Evolutionary conservation across 495 filamentous ascomycete species (phyloP), one percentile per base, ranked within the genome.

Genomic region (Aspergillus sparsus): DNA sequence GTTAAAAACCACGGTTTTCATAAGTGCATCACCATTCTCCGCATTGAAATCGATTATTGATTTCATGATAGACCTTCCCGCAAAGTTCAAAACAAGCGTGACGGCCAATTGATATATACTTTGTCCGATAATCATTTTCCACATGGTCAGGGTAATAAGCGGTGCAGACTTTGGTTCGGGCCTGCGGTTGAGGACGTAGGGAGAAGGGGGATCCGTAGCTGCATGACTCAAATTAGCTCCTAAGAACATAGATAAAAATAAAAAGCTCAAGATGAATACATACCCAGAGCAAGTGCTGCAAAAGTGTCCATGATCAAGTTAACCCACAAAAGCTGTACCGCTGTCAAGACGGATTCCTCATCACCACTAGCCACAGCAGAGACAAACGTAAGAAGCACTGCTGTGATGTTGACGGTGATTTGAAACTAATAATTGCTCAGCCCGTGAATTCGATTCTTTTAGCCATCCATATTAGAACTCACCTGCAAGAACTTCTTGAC

Each of bases 241-340:
- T 6, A 51, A 34, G 3, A 18, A 1, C 21, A 13, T 15, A 51
- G 32, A 33, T 6, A 10, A 34, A 9, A 37, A 42, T 15, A 12
- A 9, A 32, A n/a, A 7, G 47, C 33, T 52, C 41, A 49, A n/a
- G 18, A 13, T 12, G 33, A 18, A 47, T 55, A 47, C 67, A 60
- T 66, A 70, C 67, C 67, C 34, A 95, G 78, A n/a, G 91, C 92
- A 52, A 96, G 84, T n/a, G 92, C 91, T 5, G 91, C 92, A 65
- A 96, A 91, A n/a, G 91, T 94, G 66, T 96, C 92, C 91, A 95
- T 94, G 69, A 96, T 94, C 45, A 96, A 75, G 69, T 96, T 95
- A 42, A 96, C 89, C 91, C 91, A 96, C 31, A 96, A 82, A 47
- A 96, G 82, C 69, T 96, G 91, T 3, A 94, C 90, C 18, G 91